These are phyloP conservation scores for Cladosporium sp. DNA, from an alignment of 2,329 filamentous ascomycete species.

Conservation along the genomic window DNA sequence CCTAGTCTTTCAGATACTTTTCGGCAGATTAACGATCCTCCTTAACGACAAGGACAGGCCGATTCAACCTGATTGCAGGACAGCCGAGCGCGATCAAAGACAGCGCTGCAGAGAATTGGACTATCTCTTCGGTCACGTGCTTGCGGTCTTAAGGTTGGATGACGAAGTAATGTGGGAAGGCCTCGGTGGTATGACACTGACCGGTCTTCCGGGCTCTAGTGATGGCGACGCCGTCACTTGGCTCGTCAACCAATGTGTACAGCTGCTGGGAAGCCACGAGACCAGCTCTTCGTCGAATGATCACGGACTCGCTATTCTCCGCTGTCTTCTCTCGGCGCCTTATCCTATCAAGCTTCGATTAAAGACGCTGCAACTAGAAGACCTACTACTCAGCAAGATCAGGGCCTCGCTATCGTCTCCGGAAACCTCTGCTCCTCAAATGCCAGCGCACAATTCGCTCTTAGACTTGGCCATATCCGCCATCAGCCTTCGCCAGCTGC, in stretches of 20 bases:
- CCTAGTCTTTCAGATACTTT: slow-evolving; percentile 37
- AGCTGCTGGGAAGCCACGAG: slow-evolving; percentile 12
- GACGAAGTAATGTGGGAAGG: slow-evolving; percentile 23
- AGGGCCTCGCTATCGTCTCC: not conserved
- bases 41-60: slow-evolving; percentile 9
- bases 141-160: slow-evolving; percentile 63
- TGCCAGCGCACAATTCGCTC: not conserved
- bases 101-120: slow-evolving; percentile 55
- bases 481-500: slow-evolving; percentile 3
- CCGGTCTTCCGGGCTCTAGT: not conserved
- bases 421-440: not conserved
- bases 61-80: not conserved
- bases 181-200: slow-evolving; percentile 12
- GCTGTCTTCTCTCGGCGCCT: slow-evolving; percentile 1
- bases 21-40: slow-evolving; percentile 8
- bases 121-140: slow-evolving; percentile 68
- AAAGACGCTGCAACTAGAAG: not conserved
- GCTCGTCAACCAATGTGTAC: slow-evolving; percentile 19
- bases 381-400: slow-evolving; percentile 4
- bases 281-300: slow-evolving; percentile 10
- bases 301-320: slow-evolving; percentile 13
- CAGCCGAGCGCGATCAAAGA: not conserved
- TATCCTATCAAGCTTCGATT: slow-evolving; percentile 1
- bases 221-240: slow-evolving; percentile 16
- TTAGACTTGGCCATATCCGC: not conserved